phyloP scores from a whole-genome alignment of 2,329 filamentous ascomycete species.

The Venturia pyrina region DNA sequence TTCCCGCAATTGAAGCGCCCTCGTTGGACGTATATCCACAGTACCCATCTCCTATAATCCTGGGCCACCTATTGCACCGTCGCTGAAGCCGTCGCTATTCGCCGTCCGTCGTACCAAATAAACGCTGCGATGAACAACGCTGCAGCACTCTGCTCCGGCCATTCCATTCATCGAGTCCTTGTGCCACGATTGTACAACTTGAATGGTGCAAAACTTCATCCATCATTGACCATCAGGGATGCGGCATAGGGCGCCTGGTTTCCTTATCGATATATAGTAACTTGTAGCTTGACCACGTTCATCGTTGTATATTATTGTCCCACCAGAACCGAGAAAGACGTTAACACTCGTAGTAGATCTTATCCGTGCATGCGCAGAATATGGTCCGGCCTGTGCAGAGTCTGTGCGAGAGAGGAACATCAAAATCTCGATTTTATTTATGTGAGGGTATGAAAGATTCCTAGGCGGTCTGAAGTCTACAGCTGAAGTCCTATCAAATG shows the following conservation, averaged over 20 bases:
- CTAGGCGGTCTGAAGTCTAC: too few relatives aligned
- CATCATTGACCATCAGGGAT: background rate
- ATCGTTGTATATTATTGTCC: too few relatives aligned
- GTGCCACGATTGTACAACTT: background rate
- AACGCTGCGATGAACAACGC: background rate
- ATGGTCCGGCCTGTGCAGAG: too few relatives aligned
- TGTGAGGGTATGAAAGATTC: too few relatives aligned
- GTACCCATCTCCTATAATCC: background rate
- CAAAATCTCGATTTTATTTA: too few relatives aligned
- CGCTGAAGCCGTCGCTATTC: background rate
- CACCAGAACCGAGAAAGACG: too few relatives aligned
- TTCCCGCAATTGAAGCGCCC: background rate
- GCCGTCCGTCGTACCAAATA: background rate
- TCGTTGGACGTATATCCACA: background rate
- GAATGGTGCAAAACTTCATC: background rate
- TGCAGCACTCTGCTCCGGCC: background rate
- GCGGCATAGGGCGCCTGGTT: background rate
- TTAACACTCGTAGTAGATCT: too few relatives aligned
- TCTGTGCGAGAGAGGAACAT: too few relatives aligned
- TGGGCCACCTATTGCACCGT: background rate
- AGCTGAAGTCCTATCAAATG: too few relatives aligned
- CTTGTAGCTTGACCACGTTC: too few relatives aligned
- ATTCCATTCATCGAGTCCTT: background rate
- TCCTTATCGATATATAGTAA: background rate
- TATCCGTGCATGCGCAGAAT: too few relatives aligned